A percentile compares a stretch with the other conserved stretches of the same genome.
phyloP scores from a whole-genome alignment of 257 asterid genomes.

The Ligustrum vulgare region DNA sequence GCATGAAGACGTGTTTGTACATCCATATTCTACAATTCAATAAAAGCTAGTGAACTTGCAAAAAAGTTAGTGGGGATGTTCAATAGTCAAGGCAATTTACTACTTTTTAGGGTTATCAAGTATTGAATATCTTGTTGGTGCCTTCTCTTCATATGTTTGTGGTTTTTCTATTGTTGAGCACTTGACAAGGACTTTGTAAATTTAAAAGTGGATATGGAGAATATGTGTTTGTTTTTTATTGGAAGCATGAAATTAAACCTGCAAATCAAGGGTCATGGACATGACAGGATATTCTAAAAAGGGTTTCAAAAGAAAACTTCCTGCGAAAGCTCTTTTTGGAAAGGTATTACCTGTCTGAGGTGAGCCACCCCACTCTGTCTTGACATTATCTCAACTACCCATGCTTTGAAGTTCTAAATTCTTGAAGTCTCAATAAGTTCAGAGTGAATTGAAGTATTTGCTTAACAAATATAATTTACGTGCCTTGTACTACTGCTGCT shows the following conservation, averaged over 20 bases:
- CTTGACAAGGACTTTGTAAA: conserved; percentile 1
- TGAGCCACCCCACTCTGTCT: conserved; percentile 25
- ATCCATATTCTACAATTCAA: conserved; percentile 5
- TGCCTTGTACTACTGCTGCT: neutral
- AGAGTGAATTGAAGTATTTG: neutral
- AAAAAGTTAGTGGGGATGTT: conserved; percentile 5
- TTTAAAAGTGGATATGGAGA: neutral
- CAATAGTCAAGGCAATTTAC: conserved; percentile 9
- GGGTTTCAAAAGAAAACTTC: conserved; percentile 88
- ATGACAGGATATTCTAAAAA: conserved; percentile 78
- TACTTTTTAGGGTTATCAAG: neutral
- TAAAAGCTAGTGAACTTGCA: conserved; percentile 14
- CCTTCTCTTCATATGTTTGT: neutral
- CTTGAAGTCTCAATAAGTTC: neutral
- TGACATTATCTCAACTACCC: conserved; percentile 12
- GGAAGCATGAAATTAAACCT: neutral
- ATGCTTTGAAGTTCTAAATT: neutral
- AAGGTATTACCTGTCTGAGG: conserved; percentile 87
- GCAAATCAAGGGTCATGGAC: conserved; percentile 56
- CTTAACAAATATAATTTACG: neutral
- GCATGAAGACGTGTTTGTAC: neutral
- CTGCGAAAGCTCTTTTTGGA: conserved; percentile 87
- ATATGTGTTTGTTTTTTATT: neutral
- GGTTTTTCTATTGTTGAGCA: neutral
- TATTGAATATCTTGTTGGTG: neutral